These are phyloP conservation scores for Starmerella etchellsii DNA, from an alignment of 805 yeast genomes.

Conservation along the genomic window DNA sequence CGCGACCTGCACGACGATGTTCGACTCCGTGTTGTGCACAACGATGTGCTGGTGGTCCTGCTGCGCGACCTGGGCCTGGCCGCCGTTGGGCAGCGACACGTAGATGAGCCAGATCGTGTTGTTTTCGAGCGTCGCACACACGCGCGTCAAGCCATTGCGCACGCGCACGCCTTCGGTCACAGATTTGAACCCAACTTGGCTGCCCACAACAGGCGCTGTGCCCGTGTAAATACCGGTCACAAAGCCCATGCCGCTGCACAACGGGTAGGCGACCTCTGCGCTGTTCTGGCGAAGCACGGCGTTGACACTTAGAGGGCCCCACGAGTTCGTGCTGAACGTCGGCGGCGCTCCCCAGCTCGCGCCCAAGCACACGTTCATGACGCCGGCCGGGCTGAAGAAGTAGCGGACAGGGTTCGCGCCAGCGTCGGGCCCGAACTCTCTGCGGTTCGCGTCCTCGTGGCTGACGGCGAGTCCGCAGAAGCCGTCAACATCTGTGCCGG, in stretches of 20 bases:
- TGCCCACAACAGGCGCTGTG: slow-evolving; percentile 34
- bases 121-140: slow-evolving; percentile 30
- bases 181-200: slow-evolving; percentile 35
- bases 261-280: slow-evolving; percentile 36
- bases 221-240: slow-evolving; percentile 52
- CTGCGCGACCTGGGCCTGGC: slow-evolving; percentile 27
- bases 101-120: slow-evolving; percentile 40
- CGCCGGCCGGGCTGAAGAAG: slow-evolving; percentile 44
- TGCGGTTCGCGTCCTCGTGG: slow-evolving; percentile 37
- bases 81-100: slow-evolving; percentile 30
- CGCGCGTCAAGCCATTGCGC: slow-evolving; percentile 25
- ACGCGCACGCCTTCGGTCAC: slow-evolving; percentile 29
- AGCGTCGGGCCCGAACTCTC: slow-evolving; percentile 37
- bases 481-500: slow-evolving; percentile 26
- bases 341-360: slow-evolving; percentile 38
- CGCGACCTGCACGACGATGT: slow-evolving; percentile 21
- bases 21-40: slow-evolving; percentile 31
- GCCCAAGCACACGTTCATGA: slow-evolving; percentile 44
- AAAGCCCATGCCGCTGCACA: slow-evolving; percentile 77
- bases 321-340: slow-evolving; percentile 32
- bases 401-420: slow-evolving; percentile 31
- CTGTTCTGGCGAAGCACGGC: slow-evolving; percentile 15
- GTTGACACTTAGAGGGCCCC: slow-evolving; percentile 22
- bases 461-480: slow-evolving; percentile 51
- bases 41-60: slow-evolving; percentile 34